Evolutionary conservation across 139 green algal genomes (phyloP).

Genomic region (Desmodesmus armatus): DNA sequence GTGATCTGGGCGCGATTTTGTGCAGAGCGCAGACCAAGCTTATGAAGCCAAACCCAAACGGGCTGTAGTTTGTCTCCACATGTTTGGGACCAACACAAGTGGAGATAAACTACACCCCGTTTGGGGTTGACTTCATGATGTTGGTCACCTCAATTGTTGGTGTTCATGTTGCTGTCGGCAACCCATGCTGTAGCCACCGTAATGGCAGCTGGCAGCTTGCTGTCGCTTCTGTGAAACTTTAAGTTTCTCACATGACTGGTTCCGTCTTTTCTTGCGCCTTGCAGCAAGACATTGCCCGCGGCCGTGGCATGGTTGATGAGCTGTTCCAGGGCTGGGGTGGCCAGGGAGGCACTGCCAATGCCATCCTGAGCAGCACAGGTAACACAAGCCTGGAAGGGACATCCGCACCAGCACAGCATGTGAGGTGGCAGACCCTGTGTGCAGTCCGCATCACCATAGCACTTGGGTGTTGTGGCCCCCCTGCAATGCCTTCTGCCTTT

Average conservation of each 20-base stretch:
- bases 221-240: too few species aligned
- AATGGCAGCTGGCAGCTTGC: too few species aligned
- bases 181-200: too few species aligned
- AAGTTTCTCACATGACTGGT: too few species aligned
- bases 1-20: background rate
- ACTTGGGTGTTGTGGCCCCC: background rate
- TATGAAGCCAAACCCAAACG: background rate
- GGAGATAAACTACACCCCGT: too few species aligned
- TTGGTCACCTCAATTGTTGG: too few species aligned
- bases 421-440: background rate
- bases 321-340: constrained; percentile 93
- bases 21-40: background rate
- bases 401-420: constrained; percentile 56
- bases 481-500: background rate
- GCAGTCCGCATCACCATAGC: background rate
- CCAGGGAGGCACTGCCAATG: constrained; percentile 88
- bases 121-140: too few species aligned
- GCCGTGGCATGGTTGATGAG: constrained; percentile 92
- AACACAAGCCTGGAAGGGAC: constrained; percentile 90
- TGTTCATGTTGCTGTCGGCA: too few species aligned
- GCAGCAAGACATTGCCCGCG: constrained; percentile 68
- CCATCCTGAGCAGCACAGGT: constrained; percentile 85
- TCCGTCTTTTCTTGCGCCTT: too few species aligned
- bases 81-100: background rate
- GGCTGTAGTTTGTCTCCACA: background rate